phyloP scores from a whole-genome alignment of 768 basidiomycete species.

The Amanita muscaria region DNA sequence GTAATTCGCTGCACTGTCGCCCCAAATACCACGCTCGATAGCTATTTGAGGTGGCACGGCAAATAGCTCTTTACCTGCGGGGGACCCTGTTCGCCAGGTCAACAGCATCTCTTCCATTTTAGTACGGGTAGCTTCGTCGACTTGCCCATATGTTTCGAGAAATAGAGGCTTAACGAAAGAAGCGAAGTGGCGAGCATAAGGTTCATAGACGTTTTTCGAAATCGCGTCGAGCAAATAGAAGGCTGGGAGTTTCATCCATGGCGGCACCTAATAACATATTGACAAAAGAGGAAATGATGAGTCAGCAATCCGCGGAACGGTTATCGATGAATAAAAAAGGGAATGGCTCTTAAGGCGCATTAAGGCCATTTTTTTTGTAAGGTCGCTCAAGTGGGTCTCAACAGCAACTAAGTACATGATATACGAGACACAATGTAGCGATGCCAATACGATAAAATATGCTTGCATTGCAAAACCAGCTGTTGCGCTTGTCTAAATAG shows the following conservation, averaged over 20 bases:
- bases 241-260: conserved; percentile 84
- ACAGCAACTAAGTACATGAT: conserved; percentile 28
- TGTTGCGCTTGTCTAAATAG: conserved; percentile 11
- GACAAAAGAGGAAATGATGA: conserved; percentile 41
- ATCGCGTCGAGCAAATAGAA: conserved; percentile 97
- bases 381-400: conserved; percentile 26
- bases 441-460: conserved; percentile 10
- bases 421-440: conserved; percentile 17
- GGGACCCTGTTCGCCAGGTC: conserved; percentile 88
- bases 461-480: conserved; percentile 16
- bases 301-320: conserved; percentile 59
- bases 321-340: conserved; percentile 18
- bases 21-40: conserved; percentile 83
- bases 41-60: conserved; percentile 69
- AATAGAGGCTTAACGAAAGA: conserved; percentile 78
- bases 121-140: conserved; percentile 74
- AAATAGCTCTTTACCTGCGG: conserved; percentile 76
- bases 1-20: conserved; percentile 34
- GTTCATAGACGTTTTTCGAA: conserved; percentile 91
- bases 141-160: conserved; percentile 78
- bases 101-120: conserved; percentile 98
- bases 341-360: conserved; percentile 13
- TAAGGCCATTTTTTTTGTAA: conserved; percentile 24
- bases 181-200: conserved; percentile 82
- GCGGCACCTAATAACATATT: conserved; percentile 60